Conservation (phyloP, 805 yeast species). For the Maudiozyma pseudohumilis region DNA sequence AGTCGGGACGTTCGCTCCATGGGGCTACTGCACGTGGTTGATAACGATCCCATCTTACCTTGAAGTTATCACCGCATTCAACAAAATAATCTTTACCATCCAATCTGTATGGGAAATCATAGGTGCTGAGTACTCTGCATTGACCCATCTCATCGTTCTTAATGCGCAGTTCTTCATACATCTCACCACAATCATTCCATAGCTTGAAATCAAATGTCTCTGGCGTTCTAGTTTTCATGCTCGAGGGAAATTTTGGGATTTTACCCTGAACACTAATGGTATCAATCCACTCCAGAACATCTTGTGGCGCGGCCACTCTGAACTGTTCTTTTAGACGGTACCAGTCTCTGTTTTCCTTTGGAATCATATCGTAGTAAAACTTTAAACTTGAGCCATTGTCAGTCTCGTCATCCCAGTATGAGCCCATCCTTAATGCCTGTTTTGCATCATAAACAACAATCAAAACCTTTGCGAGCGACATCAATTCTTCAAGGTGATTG, state of each 20-base stretch:
- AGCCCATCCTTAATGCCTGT: constrained; percentile 38
- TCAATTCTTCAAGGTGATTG: constrained; percentile 35
- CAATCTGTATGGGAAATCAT: constrained; percentile 38
- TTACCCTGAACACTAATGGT: constrained; percentile 28
- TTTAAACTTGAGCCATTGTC: constrained; percentile 32
- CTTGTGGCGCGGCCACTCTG: constrained; percentile 33
- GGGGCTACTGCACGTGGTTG: constrained; percentile 33
- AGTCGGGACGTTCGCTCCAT: constrained; percentile 38
- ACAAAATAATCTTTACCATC: constrained; percentile 39
- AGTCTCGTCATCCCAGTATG: constrained; percentile 32
- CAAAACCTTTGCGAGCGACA: constrained; percentile 32
- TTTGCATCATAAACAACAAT: constrained; percentile 38
- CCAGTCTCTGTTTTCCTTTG: constrained; percentile 18
- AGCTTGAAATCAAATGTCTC: constrained; percentile 28
- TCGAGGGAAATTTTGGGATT: constrained; percentile 29
- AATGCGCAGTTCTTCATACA: constrained; percentile 30
- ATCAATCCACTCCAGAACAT: constrained; percentile 34
- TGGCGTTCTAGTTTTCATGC: constrained; percentile 8
- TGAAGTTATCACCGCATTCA: constrained; percentile 35
- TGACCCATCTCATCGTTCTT: constrained; percentile 31
- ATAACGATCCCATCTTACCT: constrained; percentile 39
- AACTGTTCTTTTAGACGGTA: constrained; percentile 33
- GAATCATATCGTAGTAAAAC: constrained; percentile 14
- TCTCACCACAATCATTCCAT: constrained; percentile 34
- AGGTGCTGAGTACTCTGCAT: constrained; percentile 35